Evolutionary conservation across 371 early-diverging fungal species (phyloP).

Genomic region (Circinella umbellata): DNA sequence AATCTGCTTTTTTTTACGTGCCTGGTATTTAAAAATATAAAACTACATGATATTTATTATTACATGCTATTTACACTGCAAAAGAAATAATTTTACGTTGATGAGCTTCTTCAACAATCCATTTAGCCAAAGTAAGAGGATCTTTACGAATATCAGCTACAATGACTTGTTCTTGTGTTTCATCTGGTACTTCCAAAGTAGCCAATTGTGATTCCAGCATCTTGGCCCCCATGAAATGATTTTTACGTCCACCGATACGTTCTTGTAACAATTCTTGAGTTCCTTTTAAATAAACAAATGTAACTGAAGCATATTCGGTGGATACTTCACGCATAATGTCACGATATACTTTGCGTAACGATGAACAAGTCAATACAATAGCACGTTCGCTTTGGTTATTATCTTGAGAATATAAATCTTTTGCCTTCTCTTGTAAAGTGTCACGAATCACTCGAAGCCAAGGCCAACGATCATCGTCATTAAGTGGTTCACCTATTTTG

Average conservation of each 20-base stretch:
- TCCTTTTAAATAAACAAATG: conserved; percentile 69
- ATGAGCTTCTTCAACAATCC: conserved; percentile 27
- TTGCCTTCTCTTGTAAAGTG: conserved; percentile 25
- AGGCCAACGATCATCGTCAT: conserved; percentile 72
- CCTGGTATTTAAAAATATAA: conserved; percentile 4
- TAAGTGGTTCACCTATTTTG: conserved; percentile 54
- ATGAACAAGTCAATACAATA: conserved; percentile 67
- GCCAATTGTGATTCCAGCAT: conserved; percentile 67
- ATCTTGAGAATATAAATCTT: conserved; percentile 14
- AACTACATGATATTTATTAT: background rate
- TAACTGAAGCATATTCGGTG: conserved; percentile 30
- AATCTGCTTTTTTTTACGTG: no score
- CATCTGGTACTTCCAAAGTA: conserved; percentile 65
- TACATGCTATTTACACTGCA: background rate
- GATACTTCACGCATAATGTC: conserved; percentile 57
- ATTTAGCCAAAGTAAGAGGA: conserved; percentile 23
- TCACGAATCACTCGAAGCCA: conserved; percentile 58
- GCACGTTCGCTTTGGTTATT: conserved; percentile 16
- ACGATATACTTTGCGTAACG: conserved; percentile 65
- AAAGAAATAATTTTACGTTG: conserved; percentile 2
- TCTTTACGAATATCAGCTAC: conserved; percentile 35
- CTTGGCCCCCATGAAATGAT: conserved; percentile 59
- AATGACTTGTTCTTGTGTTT: conserved; percentile 52
- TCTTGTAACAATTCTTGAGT: conserved; percentile 43
- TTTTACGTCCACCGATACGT: conserved; percentile 50